Base-by-base conservation (phyloP, 139 green algal species). In the Chlorella ohadii region DNA sequence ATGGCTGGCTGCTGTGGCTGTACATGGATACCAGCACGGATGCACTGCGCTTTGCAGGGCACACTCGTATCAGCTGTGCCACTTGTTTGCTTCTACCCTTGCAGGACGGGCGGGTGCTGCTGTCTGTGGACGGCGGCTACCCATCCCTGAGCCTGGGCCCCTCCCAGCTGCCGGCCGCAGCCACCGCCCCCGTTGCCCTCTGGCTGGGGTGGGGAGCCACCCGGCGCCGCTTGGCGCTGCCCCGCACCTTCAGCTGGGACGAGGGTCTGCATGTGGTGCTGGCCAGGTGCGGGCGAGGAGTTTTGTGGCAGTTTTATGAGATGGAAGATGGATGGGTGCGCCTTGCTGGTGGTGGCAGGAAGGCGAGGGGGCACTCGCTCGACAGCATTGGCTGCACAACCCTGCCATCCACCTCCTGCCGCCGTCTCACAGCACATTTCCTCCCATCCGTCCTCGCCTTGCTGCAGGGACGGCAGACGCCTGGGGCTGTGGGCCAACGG, bases 401-500 rank as follows among this genome's bases (percentile, higher is more conserved):
- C n/a, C n/a, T n/a, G n/a, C n/a, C n/a, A n/a, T n/a, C n/a, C n/a
- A n/a, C n/a, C n/a, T n/a, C n/a, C n/a, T n/a, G n/a, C n/a, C n/a
- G n/a, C n/a, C n/a, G n/a, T n/a, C n/a, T n/a, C n/a, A n/a, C n/a
- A n/a, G n/a, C n/a, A n/a, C n/a, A n/a, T n/a, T n/a, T n/a, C n/a
- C n/a, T n/a, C n/a, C n/a, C n/a, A n/a, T n/a, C n/a, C n/a, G n/a
- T n/a, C n/a, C n/a, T n/a, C n/a, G n/a, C n/a, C n/a, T n/a, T n/a
- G n/a, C 70, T 27, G 70, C 70, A 77, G 70, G 39, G 70, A 77
- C 39, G 70, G 70, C 70, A 7, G 13, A 25, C 70, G 70, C 1
- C 39, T 77, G 70, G 70, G 70, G 2, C 39, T 77, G 70, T 77
- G 70, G 70, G 70, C 70, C 70, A 77, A 77, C 70, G 39, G 56